Evolutionary conservation across 257 asterid species (phyloP), one percentile per base, ranked within the genome.

Genomic region (Euphrasia confusa): DNA sequence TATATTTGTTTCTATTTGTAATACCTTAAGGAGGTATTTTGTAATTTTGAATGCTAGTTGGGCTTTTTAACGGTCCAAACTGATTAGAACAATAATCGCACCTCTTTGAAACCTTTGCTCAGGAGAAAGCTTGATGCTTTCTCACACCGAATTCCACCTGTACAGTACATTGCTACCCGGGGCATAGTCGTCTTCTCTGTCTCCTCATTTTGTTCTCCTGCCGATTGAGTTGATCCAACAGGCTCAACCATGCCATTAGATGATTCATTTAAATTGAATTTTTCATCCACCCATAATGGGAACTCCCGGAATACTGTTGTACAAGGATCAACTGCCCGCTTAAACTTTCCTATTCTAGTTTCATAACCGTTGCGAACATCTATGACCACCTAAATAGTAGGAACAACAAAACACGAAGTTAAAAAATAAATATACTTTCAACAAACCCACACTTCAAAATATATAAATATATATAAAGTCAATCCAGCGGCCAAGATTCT

Each of bases 71-170:
- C 10, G 27, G 5, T 9, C 33, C 42, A 24, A 35, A 14, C 26
- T 13, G 18, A 5, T 13, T 28, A 33, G 67, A 30, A 64, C 21
- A 6, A 52, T 35, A 44, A 37, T 3, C 69, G 80, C 58, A 93
- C 99, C 97, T 93, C 96, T 70, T 87, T 71, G 73, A 87, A 87
- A 53, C 99, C 99, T 73, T 80, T 82, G 72, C 84, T 70, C 7
- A 93, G 80, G 82, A 89, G 99, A 73, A 77, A 85, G 80, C 99
- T 93, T 6, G 97, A 79, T 61, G 99, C 97, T 82, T 93, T 93
- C 81, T 93, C 99, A 54, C 97, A 93, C 52, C 99, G 91, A 58
- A 93, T 93, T 52, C 99, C 99, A 72, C 99, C 97, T 7, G 99
- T 93, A 64, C 99, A 93, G 83, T 93, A 93, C 97, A 93, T 93